Conservation (phyloP, 1,284 basidiomycete species). For the Macrocystidia cucumis region DNA sequence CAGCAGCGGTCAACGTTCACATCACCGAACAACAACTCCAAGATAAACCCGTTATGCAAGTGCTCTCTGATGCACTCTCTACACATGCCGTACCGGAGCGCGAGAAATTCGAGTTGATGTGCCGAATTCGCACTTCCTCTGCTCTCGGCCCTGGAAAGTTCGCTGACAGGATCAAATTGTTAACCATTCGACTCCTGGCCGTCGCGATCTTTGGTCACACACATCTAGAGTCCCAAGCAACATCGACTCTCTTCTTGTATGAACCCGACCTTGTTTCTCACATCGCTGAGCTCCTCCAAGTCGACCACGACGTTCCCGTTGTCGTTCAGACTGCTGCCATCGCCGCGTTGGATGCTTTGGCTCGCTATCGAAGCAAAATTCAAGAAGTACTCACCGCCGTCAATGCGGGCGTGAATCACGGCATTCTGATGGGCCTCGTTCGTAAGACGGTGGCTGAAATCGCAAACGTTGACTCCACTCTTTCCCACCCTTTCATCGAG, state of each 20-base stretch:
- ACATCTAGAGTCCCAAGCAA: constrained; percentile 71
- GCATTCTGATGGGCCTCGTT: constrained; percentile 84
- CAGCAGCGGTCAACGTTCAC: constrained; percentile 55
- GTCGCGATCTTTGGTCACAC: constrained; percentile 89
- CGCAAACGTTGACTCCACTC: constrained; percentile 49
- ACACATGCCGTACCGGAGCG: constrained; percentile 71
- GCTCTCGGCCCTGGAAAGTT: constrained; percentile 53
- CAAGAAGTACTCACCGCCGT: constrained; percentile 87
- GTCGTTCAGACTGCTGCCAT: constrained; percentile 80
- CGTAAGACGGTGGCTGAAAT: constrained; percentile 75
- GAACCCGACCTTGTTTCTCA: constrained; percentile 89
- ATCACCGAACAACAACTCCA: constrained; percentile 55
- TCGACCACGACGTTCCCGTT: constrained; percentile 62
- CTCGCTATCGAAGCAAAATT: constrained; percentile 76
- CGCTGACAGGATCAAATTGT: constrained; percentile 70
- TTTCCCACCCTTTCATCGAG: constrained; percentile 83
- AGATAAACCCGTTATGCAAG: constrained; percentile 58
- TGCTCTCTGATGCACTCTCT: constrained; percentile 72
- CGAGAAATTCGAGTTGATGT: constrained; percentile 87
- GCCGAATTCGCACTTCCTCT: constrained; percentile 78
- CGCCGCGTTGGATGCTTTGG: constrained; percentile 85
- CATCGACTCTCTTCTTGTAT: constrained; percentile 84
- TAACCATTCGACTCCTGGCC: constrained; percentile 78
- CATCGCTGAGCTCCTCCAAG: constrained; percentile 84
- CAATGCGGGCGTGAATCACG: constrained; percentile 95